Conservation (phyloP, 371 early-diverging fungal genomes). For the Lichtheimia ramosa region DNA sequence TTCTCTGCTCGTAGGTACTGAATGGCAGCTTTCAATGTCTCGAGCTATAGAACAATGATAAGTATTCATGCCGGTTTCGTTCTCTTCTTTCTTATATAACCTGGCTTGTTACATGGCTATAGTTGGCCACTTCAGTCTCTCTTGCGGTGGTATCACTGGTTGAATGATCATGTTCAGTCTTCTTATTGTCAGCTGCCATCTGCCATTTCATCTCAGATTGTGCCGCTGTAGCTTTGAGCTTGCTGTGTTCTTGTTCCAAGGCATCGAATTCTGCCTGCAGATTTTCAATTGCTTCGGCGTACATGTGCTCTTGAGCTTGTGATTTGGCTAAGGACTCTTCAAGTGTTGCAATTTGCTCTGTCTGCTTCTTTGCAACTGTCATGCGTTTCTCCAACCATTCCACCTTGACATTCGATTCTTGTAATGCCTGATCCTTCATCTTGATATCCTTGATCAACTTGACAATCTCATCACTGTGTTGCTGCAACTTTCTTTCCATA, state of each 20-base stretch:
- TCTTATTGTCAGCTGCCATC: conserved; percentile 9
- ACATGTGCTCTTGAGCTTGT: conserved; percentile 64
- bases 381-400: conserved; percentile 78
- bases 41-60: conserved; percentile 30
- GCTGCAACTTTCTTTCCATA: conserved; percentile 72
- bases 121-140: not conserved
- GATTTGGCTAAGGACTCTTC: conserved; percentile 63
- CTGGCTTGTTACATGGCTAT: not conserved
- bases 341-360: conserved; percentile 60
- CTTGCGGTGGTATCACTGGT: not conserved
- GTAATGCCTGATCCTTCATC: conserved; percentile 74
- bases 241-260: conserved; percentile 63
- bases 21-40: conserved; percentile 72
- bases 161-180: not conserved
- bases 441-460: conserved; percentile 74
- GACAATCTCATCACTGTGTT: conserved; percentile 75
- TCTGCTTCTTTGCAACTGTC: conserved; percentile 66
- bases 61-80: not conserved
- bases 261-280: conserved; percentile 73
- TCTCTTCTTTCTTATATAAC: not conserved
- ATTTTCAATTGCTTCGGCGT: conserved; percentile 72
- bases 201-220: conserved; percentile 43
- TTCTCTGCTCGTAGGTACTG: conserved; percentile 82
- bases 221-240: conserved; percentile 55
- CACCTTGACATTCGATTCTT: conserved; percentile 76